Base-by-base conservation (phyloP, 2,329 filamentous ascomycete genomes). In the Aureobasidium sp. region DNA sequence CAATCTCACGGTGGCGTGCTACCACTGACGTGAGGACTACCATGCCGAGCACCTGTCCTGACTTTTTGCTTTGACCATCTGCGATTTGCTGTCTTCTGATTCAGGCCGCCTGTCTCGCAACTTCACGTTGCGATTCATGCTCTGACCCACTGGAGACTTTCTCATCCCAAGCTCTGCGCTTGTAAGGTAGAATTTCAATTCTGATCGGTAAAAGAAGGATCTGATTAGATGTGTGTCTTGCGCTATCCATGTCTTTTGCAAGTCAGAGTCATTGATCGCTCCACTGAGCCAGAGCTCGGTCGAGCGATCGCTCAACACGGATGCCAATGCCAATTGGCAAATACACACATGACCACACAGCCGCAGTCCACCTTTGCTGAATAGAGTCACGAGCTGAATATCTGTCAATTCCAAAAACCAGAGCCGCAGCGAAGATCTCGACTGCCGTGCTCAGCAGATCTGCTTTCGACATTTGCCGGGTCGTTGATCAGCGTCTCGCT, bases 371-470 rank as follows among this genome's bases (percentile, higher is more conserved):
- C 3, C 6, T 31, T 23, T 31, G 31, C 35, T 40, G 9, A 55
- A 23, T n/a, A 54, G 35, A 25, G 23, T 31, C 35, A 17, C 35
- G 10, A 15, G 4, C 17, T 13, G 27, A 40, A 33, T 2, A 53
- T 27, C 23, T 38, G 33, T 53, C 49, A 29, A 29, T 33, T 33
- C 37, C 33, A 40, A 38, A 19, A n/a, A 43, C 13, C 33, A 31
- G 51, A 43, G 49, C 51, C 27, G 51, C 51, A 55, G 19, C 13
- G 23, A 38, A 7, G 49, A 53, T 43, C 25, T 55, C n/a, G 38
- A 55, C 37, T 55, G 38, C 51, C 51, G 51, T 17, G 10, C 17
- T n/a, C 33, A 53, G 33, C 19, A 53, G 49, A 53, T 53, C 49
- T 53, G 23, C 49, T 53, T 19, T 42, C 15, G 38, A 51, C 17